These are phyloP conservation scores for Aspergillus ochraceus DNA, from an alignment of 2,329 filamentous ascomycete species.

Conservation along the genomic window DNA sequence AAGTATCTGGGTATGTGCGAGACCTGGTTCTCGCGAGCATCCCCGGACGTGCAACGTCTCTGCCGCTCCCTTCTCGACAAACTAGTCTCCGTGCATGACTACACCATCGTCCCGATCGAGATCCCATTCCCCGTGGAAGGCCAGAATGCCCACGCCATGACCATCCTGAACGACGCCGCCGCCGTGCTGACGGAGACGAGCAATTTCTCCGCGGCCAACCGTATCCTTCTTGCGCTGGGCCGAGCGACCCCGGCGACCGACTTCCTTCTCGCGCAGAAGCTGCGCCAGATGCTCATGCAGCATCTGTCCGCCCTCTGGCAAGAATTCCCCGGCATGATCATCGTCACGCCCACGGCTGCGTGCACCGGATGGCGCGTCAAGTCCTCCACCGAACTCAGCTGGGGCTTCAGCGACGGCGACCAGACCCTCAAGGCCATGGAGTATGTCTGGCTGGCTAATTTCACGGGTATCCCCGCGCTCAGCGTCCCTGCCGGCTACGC, in stretches of 20 bases:
- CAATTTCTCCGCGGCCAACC: conserved; percentile 34
- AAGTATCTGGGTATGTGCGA: conserved; percentile 67
- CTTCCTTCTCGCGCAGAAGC: conserved; percentile 65
- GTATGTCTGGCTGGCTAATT: conserved; percentile 78
- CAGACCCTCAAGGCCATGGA: conserved; percentile 68
- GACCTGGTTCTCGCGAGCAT: conserved; percentile 65
- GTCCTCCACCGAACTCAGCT: conserved; percentile 55
- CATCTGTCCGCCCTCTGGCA: conserved; percentile 69
- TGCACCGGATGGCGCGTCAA: conserved; percentile 67
- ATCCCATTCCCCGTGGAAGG: conserved; percentile 61
- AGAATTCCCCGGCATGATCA: conserved; percentile 67
- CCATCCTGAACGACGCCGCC: conserved; percentile 68
- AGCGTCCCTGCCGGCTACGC: conserved; percentile 70
- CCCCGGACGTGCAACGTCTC: conserved; percentile 57
- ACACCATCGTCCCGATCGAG: conserved; percentile 43
- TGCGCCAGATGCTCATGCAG: conserved; percentile 71
- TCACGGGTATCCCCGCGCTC: conserved; percentile 69
- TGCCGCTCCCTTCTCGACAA: conserved; percentile 61
- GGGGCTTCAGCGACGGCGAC: conserved; percentile 70
- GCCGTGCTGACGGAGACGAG: conserved; percentile 40
- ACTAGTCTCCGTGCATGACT: conserved; percentile 30
- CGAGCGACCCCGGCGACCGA: conserved; percentile 63
- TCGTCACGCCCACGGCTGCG: conserved; percentile 73
- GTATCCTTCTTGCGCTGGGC: conserved; percentile 63
- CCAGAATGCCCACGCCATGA: conserved; percentile 70